phyloP scores from a whole-genome alignment of 768 basidiomycete species.

The Clitopilus passeckerianus region DNA sequence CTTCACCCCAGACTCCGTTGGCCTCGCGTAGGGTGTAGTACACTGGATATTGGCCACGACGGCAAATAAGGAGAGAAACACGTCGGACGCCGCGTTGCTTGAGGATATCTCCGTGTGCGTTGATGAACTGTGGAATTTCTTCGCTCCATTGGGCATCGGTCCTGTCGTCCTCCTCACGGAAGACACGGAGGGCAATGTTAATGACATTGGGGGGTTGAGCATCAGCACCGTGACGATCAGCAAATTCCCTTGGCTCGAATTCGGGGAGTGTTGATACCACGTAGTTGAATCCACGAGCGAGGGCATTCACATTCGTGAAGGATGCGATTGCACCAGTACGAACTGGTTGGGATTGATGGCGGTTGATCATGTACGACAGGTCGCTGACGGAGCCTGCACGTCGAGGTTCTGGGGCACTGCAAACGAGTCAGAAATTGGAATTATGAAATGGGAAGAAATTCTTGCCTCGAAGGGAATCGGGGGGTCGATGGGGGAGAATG shows the following conservation, averaged over 20 bases:
- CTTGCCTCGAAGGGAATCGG: conserved; percentile 47
- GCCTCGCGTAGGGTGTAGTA: conserved; percentile 88
- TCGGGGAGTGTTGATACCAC: conserved; percentile 69
- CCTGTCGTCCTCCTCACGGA: conserved; percentile 75
- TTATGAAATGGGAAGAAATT: not conserved
- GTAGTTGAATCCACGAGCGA: conserved; percentile 70
- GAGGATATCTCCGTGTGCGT: conserved; percentile 59
- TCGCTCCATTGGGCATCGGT: conserved; percentile 74
- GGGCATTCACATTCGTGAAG: conserved; percentile 69
- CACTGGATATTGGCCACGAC: conserved; percentile 85
- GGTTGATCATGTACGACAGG: conserved; percentile 86
- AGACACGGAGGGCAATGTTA: conserved; percentile 89
- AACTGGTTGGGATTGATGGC: conserved; percentile 82
- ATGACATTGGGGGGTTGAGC: conserved; percentile 87
- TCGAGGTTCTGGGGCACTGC: conserved; percentile 45
- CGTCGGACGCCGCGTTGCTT: conserved; percentile 81
- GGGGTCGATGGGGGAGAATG: conserved; percentile 87
- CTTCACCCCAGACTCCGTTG: conserved; percentile 80
- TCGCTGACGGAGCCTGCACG: conserved; percentile 95
- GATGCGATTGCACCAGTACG: conserved; percentile 91
- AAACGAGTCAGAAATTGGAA: not conserved
- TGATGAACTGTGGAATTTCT: conserved; percentile 66
- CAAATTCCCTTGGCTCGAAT: conserved; percentile 69
- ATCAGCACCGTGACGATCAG: conserved; percentile 67
- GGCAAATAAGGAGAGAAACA: conserved; percentile 88